phyloP scores from a whole-genome alignment of 306 rosid genomes.

The Dalbergia cultrata region DNA sequence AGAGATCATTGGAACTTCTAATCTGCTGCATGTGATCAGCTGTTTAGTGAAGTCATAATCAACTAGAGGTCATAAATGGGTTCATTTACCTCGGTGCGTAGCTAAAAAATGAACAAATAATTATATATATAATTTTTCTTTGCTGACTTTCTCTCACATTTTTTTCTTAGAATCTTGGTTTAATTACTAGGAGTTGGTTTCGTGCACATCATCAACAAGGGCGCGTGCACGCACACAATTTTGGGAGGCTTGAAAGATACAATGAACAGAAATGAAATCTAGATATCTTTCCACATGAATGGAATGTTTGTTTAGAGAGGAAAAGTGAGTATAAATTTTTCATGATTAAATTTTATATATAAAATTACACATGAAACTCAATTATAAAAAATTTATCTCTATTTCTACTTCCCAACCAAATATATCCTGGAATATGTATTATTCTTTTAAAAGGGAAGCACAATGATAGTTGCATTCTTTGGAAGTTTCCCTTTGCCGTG shows the following conservation, averaged over 20 bases:
- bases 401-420: too few species aligned
- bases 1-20: neutral
- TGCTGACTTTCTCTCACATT: neutral
- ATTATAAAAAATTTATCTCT: too few species aligned
- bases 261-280: slow-evolving; percentile 24
- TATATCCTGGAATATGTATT: too few species aligned
- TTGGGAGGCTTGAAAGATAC: slow-evolving; percentile 41
- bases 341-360: too few species aligned
- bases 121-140: neutral
- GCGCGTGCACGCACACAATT: slow-evolving; percentile 57
- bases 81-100: neutral
- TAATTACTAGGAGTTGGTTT: slow-evolving; percentile 28
- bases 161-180: neutral
- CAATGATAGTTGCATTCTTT: slow-evolving; percentile 45
- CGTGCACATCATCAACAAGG: slow-evolving; percentile 53
- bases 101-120: neutral
- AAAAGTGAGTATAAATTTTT: too few species aligned
- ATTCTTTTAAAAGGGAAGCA: slow-evolving; percentile 35
- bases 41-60: neutral
- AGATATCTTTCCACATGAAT: slow-evolving; percentile 24
- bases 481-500: slow-evolving; percentile 40
- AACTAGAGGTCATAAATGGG: neutral
- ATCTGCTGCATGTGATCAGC: neutral
- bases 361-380: too few species aligned
- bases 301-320: too few species aligned